phyloP scores from a whole-genome alignment of 441 rosid species.

The Theobroma grandiflorum region DNA sequence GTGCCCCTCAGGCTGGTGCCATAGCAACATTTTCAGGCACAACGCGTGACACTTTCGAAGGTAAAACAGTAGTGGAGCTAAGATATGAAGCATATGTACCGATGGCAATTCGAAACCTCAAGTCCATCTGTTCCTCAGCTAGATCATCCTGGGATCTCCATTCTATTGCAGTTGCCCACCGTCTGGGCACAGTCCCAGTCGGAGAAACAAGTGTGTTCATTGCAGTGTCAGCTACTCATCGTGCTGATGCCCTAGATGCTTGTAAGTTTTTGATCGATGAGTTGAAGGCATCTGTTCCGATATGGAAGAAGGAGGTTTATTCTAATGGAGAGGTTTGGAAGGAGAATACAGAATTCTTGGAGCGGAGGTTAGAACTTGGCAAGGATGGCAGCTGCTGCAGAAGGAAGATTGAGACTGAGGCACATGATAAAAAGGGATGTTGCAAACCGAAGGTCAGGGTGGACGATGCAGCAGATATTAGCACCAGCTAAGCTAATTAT shows the following conservation, averaged over 20 bases:
- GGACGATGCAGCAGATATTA: slow-evolving; percentile 30
- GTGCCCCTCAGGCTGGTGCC: slow-evolving; percentile 85
- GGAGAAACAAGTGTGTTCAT: slow-evolving; percentile 88
- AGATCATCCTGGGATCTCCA: slow-evolving; percentile 75
- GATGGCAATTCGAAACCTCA: slow-evolving; percentile 75
- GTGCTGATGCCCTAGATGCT: slow-evolving; percentile 79
- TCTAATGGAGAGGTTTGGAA: slow-evolving; percentile 88
- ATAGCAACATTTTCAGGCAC: slow-evolving; percentile 90
- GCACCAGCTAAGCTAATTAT: slow-evolving; percentile 5
- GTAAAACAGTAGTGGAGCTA: slow-evolving; percentile 78
- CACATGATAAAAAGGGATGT: slow-evolving; percentile 47
- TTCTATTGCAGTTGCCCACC: slow-evolving; percentile 76
- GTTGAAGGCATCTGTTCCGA: slow-evolving; percentile 85
- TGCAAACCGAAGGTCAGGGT: slow-evolving; percentile 63
- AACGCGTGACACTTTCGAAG: slow-evolving; percentile 78
- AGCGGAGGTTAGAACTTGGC: slow-evolving; percentile 59
- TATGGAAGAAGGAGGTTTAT: slow-evolving; percentile 95
- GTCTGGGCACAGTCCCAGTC: slow-evolving; percentile 82
- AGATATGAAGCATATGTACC: slow-evolving; percentile 87
- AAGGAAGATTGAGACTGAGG: slow-evolving; percentile 38
- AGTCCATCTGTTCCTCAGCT: slow-evolving; percentile 64
- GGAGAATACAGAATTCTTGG: slow-evolving; percentile 80
- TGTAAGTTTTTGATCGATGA: slow-evolving; percentile 84
- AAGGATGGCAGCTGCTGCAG: slow-evolving; percentile 39
- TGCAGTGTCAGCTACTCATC: slow-evolving; percentile 85